A percentile compares a stretch with the other conserved stretches of the same genome.
Conservation (phyloP, 2,329 filamentous ascomycete species). For the Sporothrix variecibatus region DNA sequence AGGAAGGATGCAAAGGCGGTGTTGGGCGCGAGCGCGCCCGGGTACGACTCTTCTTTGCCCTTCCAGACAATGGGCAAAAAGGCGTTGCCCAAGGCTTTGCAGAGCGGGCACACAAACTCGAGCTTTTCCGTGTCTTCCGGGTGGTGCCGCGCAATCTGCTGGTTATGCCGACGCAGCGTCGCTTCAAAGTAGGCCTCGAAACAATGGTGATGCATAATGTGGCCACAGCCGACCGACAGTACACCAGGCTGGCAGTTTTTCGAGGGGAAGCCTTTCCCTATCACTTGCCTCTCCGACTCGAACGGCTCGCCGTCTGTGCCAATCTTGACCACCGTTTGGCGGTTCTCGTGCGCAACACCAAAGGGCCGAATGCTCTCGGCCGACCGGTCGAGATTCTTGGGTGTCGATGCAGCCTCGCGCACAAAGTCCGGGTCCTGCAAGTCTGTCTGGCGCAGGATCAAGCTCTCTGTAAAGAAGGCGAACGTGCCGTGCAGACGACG, state of each 20-base stretch:
- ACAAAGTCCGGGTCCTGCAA: constrained; percentile 80
- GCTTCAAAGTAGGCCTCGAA: constrained; percentile 91
- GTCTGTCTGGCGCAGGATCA: constrained; percentile 83
- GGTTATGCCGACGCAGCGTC: constrained; percentile 77
- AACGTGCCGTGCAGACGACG: constrained; percentile 89
- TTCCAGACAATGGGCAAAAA: constrained; percentile 97
- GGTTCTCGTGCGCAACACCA: constrained; percentile 86
- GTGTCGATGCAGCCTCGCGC: constrained; percentile 76
- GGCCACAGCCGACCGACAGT: constrained; percentile 87
- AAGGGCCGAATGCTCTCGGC: constrained; percentile 84
- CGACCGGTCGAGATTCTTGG: constrained; percentile 79
- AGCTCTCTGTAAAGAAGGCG: constrained; percentile 82
- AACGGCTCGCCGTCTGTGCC: constrained; percentile 71
- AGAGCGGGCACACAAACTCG: constrained; percentile 95
- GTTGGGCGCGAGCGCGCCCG: constrained; percentile 66
- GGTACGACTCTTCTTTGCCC: constrained; percentile 80
- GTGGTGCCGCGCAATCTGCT: constrained; percentile 93
- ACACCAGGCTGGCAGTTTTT: constrained; percentile 69
- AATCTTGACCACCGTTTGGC: constrained; percentile 73
- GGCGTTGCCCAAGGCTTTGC: constrained; percentile 92
- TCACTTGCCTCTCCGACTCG: constrained; percentile 72
- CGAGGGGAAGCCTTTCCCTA: constrained; percentile 86
- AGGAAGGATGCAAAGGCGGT: constrained; percentile 69
- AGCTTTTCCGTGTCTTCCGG: constrained; percentile 77
- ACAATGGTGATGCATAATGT: constrained; percentile 97